Evolutionary conservation across 768 basidiomycete species (phyloP).

Genomic region (Russula sp.): DNA sequence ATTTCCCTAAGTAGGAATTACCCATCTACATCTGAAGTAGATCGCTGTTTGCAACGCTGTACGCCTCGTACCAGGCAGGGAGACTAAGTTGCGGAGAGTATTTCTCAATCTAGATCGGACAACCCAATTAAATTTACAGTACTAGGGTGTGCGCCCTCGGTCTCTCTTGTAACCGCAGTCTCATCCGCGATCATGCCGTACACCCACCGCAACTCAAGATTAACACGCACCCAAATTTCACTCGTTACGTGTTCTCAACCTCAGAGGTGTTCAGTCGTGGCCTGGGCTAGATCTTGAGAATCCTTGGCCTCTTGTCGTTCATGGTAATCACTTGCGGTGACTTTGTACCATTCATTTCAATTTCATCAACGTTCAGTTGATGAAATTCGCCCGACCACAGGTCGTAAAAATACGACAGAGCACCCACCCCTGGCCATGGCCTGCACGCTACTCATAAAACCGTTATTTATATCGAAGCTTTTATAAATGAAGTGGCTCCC

Average conservation of each 20-base stretch:
- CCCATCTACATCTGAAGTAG: too few species aligned
- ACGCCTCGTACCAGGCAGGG: background rate
- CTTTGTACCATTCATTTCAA: background rate
- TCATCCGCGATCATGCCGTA: constrained; percentile 8
- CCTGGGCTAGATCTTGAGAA: background rate
- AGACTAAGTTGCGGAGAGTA: background rate
- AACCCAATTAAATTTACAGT: constrained; percentile 4
- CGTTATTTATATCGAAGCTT: background rate
- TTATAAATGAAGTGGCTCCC: constrained; percentile 1
- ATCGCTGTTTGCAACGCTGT: background rate
- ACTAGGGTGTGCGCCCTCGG: background rate
- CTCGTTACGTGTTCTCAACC: constrained; percentile 1
- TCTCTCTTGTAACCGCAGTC: background rate
- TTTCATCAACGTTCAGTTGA: background rate
- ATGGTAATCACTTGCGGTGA: background rate
- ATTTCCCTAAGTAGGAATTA: background rate
- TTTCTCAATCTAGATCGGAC: constrained; percentile 4
- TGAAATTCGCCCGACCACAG: background rate
- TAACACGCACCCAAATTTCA: constrained; percentile 1
- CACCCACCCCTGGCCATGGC: background rate
- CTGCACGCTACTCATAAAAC: background rate
- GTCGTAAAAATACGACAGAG: background rate
- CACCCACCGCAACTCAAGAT: background rate
- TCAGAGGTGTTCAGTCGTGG: background rate
- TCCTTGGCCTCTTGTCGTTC: background rate